Conservation (phyloP, 306 rosid species). For the Psophocarpus tetragonolobus region DNA sequence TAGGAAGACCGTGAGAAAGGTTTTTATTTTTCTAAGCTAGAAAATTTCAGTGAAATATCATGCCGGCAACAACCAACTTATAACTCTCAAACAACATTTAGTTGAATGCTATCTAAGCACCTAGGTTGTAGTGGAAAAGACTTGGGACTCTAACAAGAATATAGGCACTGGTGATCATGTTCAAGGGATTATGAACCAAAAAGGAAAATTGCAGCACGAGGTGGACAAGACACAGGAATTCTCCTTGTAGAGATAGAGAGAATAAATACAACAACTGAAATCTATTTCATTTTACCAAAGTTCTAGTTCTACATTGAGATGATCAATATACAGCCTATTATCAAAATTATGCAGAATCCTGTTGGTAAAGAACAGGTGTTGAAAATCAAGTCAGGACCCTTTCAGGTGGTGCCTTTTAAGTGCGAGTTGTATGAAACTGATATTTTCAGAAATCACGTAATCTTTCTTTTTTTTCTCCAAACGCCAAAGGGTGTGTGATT, state of each 20-base stretch:
- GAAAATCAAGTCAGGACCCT: constrained; percentile 5
- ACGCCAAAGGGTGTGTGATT: background rate
- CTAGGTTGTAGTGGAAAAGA: background rate
- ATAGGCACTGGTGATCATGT: background rate
- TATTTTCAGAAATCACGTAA: background rate
- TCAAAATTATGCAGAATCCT: constrained; percentile 5
- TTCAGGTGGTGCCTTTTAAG: constrained; percentile 3
- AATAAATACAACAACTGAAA: background rate
- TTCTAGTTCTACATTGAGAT: constrained; percentile 14
- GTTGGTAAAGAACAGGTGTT: background rate
- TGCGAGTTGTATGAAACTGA: constrained; percentile 1
- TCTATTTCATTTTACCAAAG: background rate
- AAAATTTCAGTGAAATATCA: background rate
- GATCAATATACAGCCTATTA: background rate
- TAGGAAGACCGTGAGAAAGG: background rate
- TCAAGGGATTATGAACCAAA: background rate
- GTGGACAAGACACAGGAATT: background rate
- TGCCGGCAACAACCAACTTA: background rate
- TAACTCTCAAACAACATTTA: background rate
- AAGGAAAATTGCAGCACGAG: background rate
- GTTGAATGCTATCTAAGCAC: background rate
- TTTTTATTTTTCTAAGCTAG: background rate
- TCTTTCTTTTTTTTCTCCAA: background rate
- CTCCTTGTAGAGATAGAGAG: background rate
- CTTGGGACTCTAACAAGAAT: background rate